Evolutionary conservation across 768 basidiomycete species (phyloP).

Genomic region (Boletus pseudopeckii): DNA sequence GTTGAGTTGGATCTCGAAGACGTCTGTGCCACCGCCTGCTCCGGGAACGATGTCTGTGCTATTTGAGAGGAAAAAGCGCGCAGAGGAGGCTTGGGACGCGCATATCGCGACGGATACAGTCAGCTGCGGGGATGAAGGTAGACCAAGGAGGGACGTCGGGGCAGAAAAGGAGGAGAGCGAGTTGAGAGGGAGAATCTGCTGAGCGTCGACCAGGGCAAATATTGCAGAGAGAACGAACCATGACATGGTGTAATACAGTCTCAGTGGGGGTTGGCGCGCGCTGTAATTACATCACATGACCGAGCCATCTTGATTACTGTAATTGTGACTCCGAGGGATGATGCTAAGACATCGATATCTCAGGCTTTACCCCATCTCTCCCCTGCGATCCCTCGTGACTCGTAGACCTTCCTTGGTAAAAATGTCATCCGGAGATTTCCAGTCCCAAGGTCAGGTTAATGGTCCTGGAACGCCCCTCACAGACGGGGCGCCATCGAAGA

Average conservation of each 20-base stretch:
- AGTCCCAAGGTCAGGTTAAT: not conserved
- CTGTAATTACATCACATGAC: too few relatives aligned
- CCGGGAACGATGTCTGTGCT: constrained; percentile 37
- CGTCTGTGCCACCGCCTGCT: constrained; percentile 36
- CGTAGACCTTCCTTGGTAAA: not conserved
- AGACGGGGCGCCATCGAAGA: constrained; percentile 34
- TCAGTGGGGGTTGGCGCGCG: too few relatives aligned
- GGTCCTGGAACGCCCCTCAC: not conserved
- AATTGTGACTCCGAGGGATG: not conserved
- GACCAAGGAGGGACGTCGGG: constrained; percentile 34
- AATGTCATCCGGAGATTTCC: constrained; percentile 8
- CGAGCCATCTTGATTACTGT: too few relatives aligned
- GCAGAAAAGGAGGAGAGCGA: constrained; percentile 32
- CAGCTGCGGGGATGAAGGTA: constrained; percentile 40
- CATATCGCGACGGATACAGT: constrained; percentile 53
- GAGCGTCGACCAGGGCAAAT: constrained; percentile 2
- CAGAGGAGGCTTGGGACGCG: constrained; percentile 30
- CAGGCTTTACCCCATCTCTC: not conserved
- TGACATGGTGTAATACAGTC: not conserved
- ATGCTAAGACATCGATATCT: constrained; percentile 24
- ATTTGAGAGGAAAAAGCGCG: constrained; percentile 62
- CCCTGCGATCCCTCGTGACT: not conserved
- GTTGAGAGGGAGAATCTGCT: constrained; percentile 36
- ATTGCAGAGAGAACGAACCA: not conserved
- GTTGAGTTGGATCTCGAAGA: constrained; percentile 46